A percentile compares a stretch with the other conserved stretches of the same genome.
phyloP scores from a whole-genome alignment of 2,329 filamentous ascomycete species.

The Xylaria digitata region DNA sequence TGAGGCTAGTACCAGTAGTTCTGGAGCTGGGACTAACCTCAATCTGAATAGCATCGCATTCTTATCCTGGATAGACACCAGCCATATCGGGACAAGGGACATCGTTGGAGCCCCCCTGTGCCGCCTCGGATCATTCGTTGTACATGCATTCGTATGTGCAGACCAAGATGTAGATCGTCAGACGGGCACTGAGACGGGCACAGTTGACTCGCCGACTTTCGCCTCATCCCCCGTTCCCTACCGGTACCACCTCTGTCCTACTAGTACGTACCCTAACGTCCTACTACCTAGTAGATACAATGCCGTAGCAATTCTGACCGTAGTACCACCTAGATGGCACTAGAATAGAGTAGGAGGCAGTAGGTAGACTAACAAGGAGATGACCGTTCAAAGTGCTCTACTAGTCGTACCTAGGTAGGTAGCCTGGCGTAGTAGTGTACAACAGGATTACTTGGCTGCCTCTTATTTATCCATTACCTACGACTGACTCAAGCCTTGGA shows the following conservation, averaged over 20 bases:
- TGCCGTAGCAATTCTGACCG: too few relatives aligned
- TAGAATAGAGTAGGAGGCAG: neutral
- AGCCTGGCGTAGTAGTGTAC: neutral
- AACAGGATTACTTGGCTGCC: slow-evolving; percentile 21
- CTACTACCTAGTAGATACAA: too few relatives aligned
- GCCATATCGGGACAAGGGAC: slow-evolving; percentile 21
- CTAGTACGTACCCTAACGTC: too few relatives aligned
- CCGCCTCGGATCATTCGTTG: slow-evolving; percentile 23
- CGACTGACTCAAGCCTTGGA: slow-evolving; percentile 27
- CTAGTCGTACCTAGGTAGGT: neutral
- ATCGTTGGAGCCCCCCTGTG: slow-evolving; percentile 22
- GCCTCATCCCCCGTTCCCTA: slow-evolving; percentile 13
- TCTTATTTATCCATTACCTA: slow-evolving; percentile 5
- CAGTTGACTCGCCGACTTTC: slow-evolving; percentile 30
- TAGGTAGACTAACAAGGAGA: slow-evolving; percentile 2
- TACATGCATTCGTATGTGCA: slow-evolving; percentile 19
- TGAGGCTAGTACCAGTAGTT: neutral
- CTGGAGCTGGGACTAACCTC: slow-evolving; percentile 4
- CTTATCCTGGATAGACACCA: slow-evolving; percentile 13
- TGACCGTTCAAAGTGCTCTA: neutral
- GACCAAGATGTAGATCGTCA: slow-evolving; percentile 22
- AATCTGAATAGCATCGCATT: slow-evolving; percentile 9
- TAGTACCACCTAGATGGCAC: neutral
- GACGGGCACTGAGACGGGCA: neutral
- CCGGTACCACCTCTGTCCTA: too few relatives aligned